phyloP scores from a whole-genome alignment of 768 basidiomycete species.

The Leccinum disarticulatum region DNA sequence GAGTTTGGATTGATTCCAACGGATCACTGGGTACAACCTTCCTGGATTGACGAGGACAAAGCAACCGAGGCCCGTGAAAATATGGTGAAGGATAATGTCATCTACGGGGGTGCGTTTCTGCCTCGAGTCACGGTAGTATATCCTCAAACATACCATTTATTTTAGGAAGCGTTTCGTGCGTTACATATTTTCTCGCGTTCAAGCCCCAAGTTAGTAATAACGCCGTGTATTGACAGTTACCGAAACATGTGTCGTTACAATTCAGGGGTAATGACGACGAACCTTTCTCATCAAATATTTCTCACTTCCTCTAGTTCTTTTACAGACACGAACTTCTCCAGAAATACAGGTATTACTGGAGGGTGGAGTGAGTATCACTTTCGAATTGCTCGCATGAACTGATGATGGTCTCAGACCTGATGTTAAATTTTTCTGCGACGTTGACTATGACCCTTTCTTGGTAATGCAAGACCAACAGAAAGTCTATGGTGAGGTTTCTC shows the following conservation, averaged over 20 bases:
- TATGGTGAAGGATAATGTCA: conserved; percentile 63
- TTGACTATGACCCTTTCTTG: conserved; percentile 77
- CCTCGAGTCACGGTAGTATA: conserved; percentile 1
- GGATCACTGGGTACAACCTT: conserved; percentile 76
- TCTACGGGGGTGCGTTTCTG: conserved; percentile 55
- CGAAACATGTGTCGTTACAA: conserved; percentile 97
- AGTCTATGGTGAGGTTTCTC: conserved; percentile 61
- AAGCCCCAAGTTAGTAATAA: conserved; percentile 7
- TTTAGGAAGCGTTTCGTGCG: conserved; percentile 73
- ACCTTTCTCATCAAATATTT: neutral
- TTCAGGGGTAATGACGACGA: conserved; percentile 59
- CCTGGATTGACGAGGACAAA: conserved; percentile 71
- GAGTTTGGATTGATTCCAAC: conserved; percentile 65
- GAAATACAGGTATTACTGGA: conserved; percentile 86
- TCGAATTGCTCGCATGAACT: conserved; percentile 8
- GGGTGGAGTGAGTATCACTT: conserved; percentile 67
- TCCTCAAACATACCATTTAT: neutral
- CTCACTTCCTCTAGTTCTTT: conserved; percentile 59
- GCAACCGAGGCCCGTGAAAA: conserved; percentile 56
- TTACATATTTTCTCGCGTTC: conserved; percentile 15
- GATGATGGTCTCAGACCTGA: conserved; percentile 50
- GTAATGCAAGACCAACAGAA: conserved; percentile 79
- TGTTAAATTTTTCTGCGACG: conserved; percentile 79
- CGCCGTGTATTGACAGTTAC: conserved; percentile 48
- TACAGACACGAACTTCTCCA: conserved; percentile 76